Conservation (phyloP, 2,329 filamentous ascomycete species). For the Scolecobasidium constrictum region DNA sequence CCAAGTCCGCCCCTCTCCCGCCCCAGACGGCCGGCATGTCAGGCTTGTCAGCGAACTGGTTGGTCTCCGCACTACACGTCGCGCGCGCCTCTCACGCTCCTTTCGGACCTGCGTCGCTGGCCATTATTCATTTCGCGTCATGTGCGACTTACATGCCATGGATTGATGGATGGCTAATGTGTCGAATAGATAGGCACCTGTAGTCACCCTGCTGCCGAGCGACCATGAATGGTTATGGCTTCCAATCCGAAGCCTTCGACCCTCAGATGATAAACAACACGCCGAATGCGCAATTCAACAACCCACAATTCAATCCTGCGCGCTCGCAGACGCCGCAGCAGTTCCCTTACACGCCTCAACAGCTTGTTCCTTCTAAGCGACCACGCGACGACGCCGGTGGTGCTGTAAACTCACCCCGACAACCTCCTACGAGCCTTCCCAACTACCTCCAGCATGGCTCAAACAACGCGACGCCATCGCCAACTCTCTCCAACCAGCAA, state of each 20-base stretch:
- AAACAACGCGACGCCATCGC: constrained; percentile 79
- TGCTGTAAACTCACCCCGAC: constrained; percentile 66
- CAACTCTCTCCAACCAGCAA: constrained; percentile 76
- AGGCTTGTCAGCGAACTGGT: background rate
- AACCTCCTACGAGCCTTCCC: constrained; percentile 47
- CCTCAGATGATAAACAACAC: background rate
- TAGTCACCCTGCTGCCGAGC: no score
- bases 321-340: constrained; percentile 9
- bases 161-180: background rate
- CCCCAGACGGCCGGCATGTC: background rate
- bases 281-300: background rate
- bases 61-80: background rate
- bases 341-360: constrained; percentile 63
- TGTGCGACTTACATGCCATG: background rate
- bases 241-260: background rate
- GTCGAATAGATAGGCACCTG: background rate
- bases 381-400: constrained; percentile 80
- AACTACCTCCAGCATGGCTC: constrained; percentile 56
- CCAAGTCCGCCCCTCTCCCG: background rate
- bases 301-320: background rate
- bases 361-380: constrained; percentile 83
- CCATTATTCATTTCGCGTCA: background rate
- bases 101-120: background rate
- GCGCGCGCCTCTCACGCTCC: background rate
- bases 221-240: background rate